Evolutionary conservation across 2,329 filamentous ascomycete genomes (phyloP), one percentile per base, ranked within the genome.

Genomic region (Shiraia bambusicola): DNA sequence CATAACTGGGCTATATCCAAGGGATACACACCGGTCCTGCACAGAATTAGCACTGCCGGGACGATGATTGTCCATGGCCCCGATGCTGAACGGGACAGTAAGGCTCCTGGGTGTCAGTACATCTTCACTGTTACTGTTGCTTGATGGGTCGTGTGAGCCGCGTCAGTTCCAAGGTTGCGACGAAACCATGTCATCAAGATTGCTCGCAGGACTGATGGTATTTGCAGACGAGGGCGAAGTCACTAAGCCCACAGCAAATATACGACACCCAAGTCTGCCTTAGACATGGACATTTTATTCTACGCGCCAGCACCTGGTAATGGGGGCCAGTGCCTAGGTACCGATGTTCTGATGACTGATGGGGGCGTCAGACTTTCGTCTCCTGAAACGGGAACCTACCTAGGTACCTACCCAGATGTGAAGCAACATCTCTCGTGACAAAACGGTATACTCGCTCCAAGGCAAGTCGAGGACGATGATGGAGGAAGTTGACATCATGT

Each of bases 321-420:
- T 42, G 40, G 53, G 53, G 50, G 53, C 55, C 41, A 47, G 19
- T 17, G 26, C 37, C 39, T n/a, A n/a, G n/a, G n/a, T n/a, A n/a
- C n/a, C n/a, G n/a, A n/a, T n/a, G n/a, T n/a, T 37, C 43, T 48
- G 42, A 49, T 49, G 40, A 50, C 40, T 40, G 28, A 40, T 44
- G 32, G 31, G 35, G 37, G 34, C 41, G 52, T 58, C 29, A 59
- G 47, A 47, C 40, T 24, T 40, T 47, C 35, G 34, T 49, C 47
- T 47, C 29, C 54, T 54, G 52, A 57, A 59, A 59, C 48, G 45
- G 42, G 19, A 47, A 30, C 28, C 26, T 34, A 37, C 45, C 31
- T 27, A 19, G 42, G 10, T n/a, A n/a, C n/a, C n/a, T n/a, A n/a
- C n/a, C n/a, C n/a, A n/a, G n/a, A n/a, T n/a, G n/a, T 33, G 26